These are phyloP conservation scores for Onygenales sp. DNA, from an alignment of 2,329 filamentous ascomycete genomes.

Conservation along the genomic window DNA sequence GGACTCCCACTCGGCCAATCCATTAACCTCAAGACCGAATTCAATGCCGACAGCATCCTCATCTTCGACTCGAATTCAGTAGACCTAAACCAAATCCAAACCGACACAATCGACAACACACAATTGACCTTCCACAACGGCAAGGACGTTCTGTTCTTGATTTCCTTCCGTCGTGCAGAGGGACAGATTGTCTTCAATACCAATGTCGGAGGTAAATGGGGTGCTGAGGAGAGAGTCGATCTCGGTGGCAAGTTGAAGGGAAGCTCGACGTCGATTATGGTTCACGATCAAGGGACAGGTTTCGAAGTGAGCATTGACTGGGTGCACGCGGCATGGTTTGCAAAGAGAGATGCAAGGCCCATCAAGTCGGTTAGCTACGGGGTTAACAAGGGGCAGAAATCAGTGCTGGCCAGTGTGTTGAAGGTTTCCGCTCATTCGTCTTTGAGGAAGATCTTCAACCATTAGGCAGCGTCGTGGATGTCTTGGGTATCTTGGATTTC, in stretches of 20 bases:
- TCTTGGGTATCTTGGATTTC: not conserved
- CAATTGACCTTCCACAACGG: not conserved
- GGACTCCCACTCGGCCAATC: not conserved
- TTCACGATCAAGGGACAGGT: not conserved
- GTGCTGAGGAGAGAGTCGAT: not conserved
- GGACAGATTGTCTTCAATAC: slow-evolving; percentile 1
- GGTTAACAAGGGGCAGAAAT: not conserved
- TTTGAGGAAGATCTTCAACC: not conserved
- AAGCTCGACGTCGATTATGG: not conserved
- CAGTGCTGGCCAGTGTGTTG: not conserved
- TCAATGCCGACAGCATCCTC: not conserved
- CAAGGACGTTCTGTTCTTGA: not conserved
- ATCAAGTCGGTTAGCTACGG: not conserved
- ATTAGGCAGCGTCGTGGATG: not conserved
- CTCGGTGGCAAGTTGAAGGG: not conserved
- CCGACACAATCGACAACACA: slow-evolving; percentile 1
- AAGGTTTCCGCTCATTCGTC: not conserved
- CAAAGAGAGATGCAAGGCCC: not conserved
- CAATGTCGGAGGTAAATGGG: not conserved
- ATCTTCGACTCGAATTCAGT: not conserved
- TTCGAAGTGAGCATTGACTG: slow-evolving; percentile 1
- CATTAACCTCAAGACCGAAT: not conserved
- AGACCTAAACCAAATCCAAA: not conserved
- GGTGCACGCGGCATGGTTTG: not conserved
- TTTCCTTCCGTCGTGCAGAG: slow-evolving; percentile 1